Evolutionary conservation across 2,329 filamentous ascomycete species (phyloP).

Genomic region (Alternaria brassicae): DNA sequence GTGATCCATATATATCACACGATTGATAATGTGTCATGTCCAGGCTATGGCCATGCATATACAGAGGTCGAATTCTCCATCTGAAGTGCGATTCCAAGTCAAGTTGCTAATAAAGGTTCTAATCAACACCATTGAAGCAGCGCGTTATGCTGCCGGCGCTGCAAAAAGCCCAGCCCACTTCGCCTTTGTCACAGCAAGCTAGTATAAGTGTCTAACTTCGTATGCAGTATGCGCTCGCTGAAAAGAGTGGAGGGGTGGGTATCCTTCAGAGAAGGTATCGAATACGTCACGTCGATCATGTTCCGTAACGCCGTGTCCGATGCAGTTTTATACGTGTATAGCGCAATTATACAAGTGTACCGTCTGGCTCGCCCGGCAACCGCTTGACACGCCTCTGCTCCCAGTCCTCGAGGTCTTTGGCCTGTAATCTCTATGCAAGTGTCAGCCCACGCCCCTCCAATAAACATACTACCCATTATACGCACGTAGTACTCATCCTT

Average conservation of each 20-base stretch:
- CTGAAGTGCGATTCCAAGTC: too few species aligned
- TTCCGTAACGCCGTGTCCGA: constrained; percentile 7
- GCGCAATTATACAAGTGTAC: constrained; percentile 63
- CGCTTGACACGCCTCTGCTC: constrained; percentile 94
- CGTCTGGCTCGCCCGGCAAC: constrained; percentile 88
- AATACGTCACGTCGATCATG: background rate
- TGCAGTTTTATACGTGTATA: background rate
- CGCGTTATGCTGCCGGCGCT: background rate
- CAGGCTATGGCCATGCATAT: background rate
- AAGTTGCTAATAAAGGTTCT: background rate
- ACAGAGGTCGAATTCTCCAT: background rate
- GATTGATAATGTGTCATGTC: background rate
- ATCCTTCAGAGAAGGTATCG: background rate
- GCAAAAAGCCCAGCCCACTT: background rate
- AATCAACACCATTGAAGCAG: background rate
- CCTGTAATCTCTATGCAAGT: constrained; percentile 70
- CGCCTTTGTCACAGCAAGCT: background rate
- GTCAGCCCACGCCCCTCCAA: constrained; percentile 14
- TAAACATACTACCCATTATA: constrained; percentile 26
- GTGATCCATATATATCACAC: background rate
- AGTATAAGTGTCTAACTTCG: too few species aligned
- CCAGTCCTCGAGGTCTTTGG: constrained; percentile 94
- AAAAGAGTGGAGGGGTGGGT: too few species aligned
- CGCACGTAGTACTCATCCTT: constrained; percentile 87
- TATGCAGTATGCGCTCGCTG: background rate